Base-by-base conservation (phyloP, 2,329 filamentous ascomycete genomes). In the Hymenoscyphus fraxineus region DNA sequence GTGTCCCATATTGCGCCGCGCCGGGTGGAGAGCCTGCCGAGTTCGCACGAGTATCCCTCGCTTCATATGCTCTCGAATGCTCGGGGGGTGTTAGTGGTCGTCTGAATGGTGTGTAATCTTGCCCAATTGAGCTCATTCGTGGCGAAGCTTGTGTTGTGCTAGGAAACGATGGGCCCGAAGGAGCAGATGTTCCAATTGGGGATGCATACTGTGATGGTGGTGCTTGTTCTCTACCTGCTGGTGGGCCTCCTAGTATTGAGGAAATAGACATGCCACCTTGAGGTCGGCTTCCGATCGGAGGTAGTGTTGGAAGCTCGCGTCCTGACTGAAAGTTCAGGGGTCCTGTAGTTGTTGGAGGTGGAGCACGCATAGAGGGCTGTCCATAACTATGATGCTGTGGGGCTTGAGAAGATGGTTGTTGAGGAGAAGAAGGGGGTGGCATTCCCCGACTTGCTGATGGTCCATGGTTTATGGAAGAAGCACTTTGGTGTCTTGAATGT, bases 21-120 rank as follows among this genome's bases (percentile, higher is more conserved):
- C 71, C 83, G 78, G 47, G 77, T 31, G 72, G 74, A 39, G 73
- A 76, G 13, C 70, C 72, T 55, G 69, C 72, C 62, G 70, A 74
- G 44, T 72, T 75, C 31, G 78, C 66, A 80, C 68, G 73, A 73
- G 70, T 77, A 75, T 69, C 79, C 71, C 62, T 73, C 58, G 64
- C 68, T 75, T 86, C 80, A 77, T 86, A 85, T 63, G 79, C 78
- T 71, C 85, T 82, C 58, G 82, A 80, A 66, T 88, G 86, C 56
- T 92, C 89, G n/a, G 90, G 90, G n/a, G 90, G 90, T 0, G 89
- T 92, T 64, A 90, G 87, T 2, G 89, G 89, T 66, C 89, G 82
- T 67, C 88, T 82, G 74, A 84, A 89, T 5, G 83, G 81, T 60
- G 78, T 79, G 69, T 89, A 89, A 19, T 90, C 88, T 66, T 85